Evolutionary conservation across 2,329 filamentous ascomycete species (phyloP).

Genomic region (Dothidotthia symphoricarpi): DNA sequence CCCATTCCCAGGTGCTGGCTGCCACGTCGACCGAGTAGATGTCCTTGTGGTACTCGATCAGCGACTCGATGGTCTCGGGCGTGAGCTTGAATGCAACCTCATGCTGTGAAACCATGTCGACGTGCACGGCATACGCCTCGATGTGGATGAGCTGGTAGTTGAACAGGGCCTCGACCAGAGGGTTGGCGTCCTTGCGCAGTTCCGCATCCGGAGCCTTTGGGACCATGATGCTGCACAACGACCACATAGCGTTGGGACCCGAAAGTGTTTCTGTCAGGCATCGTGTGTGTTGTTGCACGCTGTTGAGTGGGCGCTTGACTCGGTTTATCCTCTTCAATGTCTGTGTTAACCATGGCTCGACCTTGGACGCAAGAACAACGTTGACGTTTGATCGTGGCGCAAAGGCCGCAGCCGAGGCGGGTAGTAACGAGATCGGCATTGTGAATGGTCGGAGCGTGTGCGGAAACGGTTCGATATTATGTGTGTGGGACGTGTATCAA

Average conservation of each 20-base stretch:
- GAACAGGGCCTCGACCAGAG: conserved; percentile 80
- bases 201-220: conserved; percentile 85
- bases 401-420: conserved; percentile 94
- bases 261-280: conserved; percentile 95
- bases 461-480: conserved; percentile 37
- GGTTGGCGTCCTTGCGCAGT: conserved; percentile 76
- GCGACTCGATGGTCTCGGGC: conserved; percentile 84
- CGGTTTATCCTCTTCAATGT: conserved; percentile 96
- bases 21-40: conserved; percentile 88
- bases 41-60: conserved; percentile 95
- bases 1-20: conserved; percentile 88
- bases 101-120: conserved; percentile 97
- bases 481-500: conserved; percentile 37
- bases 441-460: conserved; percentile 28
- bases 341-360: conserved; percentile 94
- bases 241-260: conserved; percentile 89
- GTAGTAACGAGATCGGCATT: conserved; percentile 92
- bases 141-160: conserved; percentile 92
- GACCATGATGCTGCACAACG: conserved; percentile 86
- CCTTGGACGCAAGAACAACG: conserved; percentile 86
- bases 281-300: conserved; percentile 89
- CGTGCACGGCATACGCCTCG: conserved; percentile 96
- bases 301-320: conserved; percentile 96
- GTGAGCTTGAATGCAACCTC: conserved; percentile 99
- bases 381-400: conserved; percentile 91